Evolutionary conservation across 768 basidiomycete genomes (phyloP).

Genomic region (Podaxis carcinomalis): DNA sequence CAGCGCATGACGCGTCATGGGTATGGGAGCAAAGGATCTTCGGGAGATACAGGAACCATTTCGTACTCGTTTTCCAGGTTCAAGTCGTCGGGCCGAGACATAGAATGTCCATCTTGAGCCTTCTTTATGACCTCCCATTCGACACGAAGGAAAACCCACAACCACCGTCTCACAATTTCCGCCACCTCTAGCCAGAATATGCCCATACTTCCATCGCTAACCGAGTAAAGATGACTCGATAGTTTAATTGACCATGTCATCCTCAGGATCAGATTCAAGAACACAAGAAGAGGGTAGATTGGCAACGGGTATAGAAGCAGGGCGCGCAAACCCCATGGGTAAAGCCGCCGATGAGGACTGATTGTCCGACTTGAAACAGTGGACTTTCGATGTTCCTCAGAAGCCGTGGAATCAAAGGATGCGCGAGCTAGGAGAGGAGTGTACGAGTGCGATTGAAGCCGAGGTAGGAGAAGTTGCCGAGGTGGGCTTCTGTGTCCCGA

Average conservation of each 20-base stretch:
- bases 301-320: constrained; percentile 76
- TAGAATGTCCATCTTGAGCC: constrained; percentile 21
- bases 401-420: constrained; percentile 16
- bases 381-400: constrained; percentile 17
- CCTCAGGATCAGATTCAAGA: constrained; percentile 82
- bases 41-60: constrained; percentile 32
- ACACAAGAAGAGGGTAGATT: constrained; percentile 78
- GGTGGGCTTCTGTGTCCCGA: constrained; percentile 28
- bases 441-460: constrained; percentile 32
- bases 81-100: constrained; percentile 1
- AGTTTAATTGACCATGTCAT: constrained; percentile 94
- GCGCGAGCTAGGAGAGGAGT: constrained; percentile 21
- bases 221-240: constrained; percentile 78
- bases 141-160: constrained; percentile 96
- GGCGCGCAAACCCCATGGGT: constrained; percentile 73
- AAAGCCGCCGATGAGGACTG: constrained; percentile 22
- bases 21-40: constrained; percentile 3
- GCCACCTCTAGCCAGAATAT: constrained; percentile 91
- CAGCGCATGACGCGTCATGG: constrained; percentile 4
- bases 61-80: constrained; percentile 34
- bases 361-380: constrained; percentile 18
- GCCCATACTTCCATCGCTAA: constrained; percentile 70
- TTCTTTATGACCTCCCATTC: constrained; percentile 92
- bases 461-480: constrained; percentile 41
- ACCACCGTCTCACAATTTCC: constrained; percentile 88